A percentile compares a stretch with the other conserved stretches of the same genome.
phyloP scores from a whole-genome alignment of 495 filamentous ascomycete species.

The Poronia punctata region DNA sequence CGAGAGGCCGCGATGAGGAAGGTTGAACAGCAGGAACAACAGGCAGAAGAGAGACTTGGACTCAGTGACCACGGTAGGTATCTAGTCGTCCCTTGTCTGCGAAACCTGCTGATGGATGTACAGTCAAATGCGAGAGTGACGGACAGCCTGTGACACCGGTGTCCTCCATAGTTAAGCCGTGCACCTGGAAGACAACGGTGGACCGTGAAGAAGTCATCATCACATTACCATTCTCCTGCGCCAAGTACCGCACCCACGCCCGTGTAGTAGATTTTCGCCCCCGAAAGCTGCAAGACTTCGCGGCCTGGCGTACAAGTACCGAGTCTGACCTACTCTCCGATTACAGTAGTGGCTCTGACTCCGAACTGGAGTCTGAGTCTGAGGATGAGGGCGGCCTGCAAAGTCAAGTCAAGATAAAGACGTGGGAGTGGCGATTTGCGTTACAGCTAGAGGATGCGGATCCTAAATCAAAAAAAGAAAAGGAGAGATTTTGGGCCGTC shows the following conservation, averaged over 20 bases:
- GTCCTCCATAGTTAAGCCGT: slow-evolving; percentile 41
- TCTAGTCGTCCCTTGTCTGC: background rate
- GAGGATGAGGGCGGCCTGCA: slow-evolving; percentile 21
- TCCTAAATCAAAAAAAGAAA: slow-evolving; percentile 20
- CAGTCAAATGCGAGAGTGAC: slow-evolving; percentile 39
- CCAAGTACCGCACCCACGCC: slow-evolving; percentile 59
- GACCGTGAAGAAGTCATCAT: slow-evolving; percentile 33
- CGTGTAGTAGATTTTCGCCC: slow-evolving; percentile 82
- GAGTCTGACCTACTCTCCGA: slow-evolving; percentile 46
- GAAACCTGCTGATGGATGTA: slow-evolving; percentile 4
- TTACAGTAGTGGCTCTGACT: slow-evolving; percentile 27
- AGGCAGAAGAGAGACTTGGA: slow-evolving; percentile 17
- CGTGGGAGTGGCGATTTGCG: slow-evolving; percentile 76
- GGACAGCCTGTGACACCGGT: slow-evolving; percentile 39
- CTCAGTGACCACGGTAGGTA: slow-evolving; percentile 21
- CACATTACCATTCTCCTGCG: slow-evolving; percentile 60
- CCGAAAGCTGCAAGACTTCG: slow-evolving; percentile 63
- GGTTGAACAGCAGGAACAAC: slow-evolving; percentile 28
- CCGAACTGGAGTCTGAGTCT: slow-evolving; percentile 25
- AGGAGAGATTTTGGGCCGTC: slow-evolving; percentile 51
- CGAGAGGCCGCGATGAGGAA: slow-evolving; percentile 12
- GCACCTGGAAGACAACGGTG: slow-evolving; percentile 29
- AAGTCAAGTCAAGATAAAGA: slow-evolving; percentile 16
- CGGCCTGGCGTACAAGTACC: slow-evolving; percentile 39
- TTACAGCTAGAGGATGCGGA: slow-evolving; percentile 60